Evolutionary conservation across 1,284 basidiomycete genomes (phyloP), one percentile per base, ranked within the genome.

Genomic region (Amylostereum areolatum): DNA sequence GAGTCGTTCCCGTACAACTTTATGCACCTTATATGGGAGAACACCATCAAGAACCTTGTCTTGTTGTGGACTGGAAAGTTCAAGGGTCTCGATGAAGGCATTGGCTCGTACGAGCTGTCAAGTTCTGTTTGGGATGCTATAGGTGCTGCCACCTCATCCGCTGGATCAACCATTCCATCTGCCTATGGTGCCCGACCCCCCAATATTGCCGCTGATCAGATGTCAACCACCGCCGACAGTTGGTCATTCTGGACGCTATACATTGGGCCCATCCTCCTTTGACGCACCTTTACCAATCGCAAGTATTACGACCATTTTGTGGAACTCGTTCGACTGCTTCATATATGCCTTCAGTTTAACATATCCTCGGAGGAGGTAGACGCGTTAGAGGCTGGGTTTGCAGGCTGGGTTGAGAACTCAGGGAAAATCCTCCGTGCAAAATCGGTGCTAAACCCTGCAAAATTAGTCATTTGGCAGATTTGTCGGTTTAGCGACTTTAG

Each of bases 1-100:
- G 0, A 28, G 0, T 75, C 69, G 0, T 76, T 76, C 47, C 72
- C 70, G 0, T 68, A 66, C 48, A 68, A 77, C 50, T 73, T 75
- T 55, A 77, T 77, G 75, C 73, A 77, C 48, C 62, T 76, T 0
- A 59, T 75, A n/a, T 71, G 56, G 54, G 70, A 73, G 53, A 75
- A 75, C 46, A 34, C 69, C 0, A 50, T 74, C 30, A 59, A 60
- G 40, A 73, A 73, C 47, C 61, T 77, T 0, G 59, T 73, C 41
- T 50, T 57, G 0, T 60, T 67, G 0, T 77, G 73, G 70, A 70
- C 65, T 2, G 68, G 68, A 0, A 49, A 56, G 1, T 75, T 64
- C 60, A 75, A 73, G 49, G 65, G 53, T 6, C 60, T 73, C 3
- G 61, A 69, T 27, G 45, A 56, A 2, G 70, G 69, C 0, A 7